Evolutionary conservation across 805 yeast genomes (phyloP), one percentile per base, ranked within the genome.

Genomic region (Wickerhamomyces alni): DNA sequence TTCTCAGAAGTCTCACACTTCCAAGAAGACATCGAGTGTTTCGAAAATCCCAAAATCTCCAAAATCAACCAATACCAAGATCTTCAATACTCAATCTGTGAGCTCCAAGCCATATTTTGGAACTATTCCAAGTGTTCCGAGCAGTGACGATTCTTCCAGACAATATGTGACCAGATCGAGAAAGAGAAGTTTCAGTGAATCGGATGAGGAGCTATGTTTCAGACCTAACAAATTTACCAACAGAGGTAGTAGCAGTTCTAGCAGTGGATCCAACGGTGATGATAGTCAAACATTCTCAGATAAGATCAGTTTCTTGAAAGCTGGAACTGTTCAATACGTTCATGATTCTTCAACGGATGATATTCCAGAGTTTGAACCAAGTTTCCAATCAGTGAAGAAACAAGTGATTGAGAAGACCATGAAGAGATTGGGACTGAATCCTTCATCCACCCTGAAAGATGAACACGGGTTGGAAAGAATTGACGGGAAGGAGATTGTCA

Each of bases 341-440:
- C 57, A 52, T 37, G 50, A 48, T 12, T n/a, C 43, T 18, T 22
- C 33, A 2, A 13, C 41, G 15, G 32, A 34, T 2, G 31, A 36
- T 3, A 31, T 54, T 8, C 57, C 57, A 27, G 36, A 43, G 32
- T 51, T 51, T 36, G 38, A 35, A 12, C 57, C 58, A n/a, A 22
- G 42, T 10, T 28, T 47, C 26, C 24, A 22, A 1, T 36, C 40
- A 16, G 30, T 52, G 17, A 38, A 46, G 8, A 17, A 19, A 17
- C 24, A 19, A 11, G 38, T 41, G 16, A 11, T 50, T 17, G 45
- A 43, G 26, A 33, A 16, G 10, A 44, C 41, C 9, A 29, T 50
- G n/a, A 42, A 38, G 18, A 35, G 43, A 15, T 16, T 38, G 16
- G 50, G 50, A 2, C 38, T 40, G 21, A 5, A 32, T 43, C 8